phyloP scores from a whole-genome alignment of 257 asterid genomes.

The Capsicum baccatum region DNA sequence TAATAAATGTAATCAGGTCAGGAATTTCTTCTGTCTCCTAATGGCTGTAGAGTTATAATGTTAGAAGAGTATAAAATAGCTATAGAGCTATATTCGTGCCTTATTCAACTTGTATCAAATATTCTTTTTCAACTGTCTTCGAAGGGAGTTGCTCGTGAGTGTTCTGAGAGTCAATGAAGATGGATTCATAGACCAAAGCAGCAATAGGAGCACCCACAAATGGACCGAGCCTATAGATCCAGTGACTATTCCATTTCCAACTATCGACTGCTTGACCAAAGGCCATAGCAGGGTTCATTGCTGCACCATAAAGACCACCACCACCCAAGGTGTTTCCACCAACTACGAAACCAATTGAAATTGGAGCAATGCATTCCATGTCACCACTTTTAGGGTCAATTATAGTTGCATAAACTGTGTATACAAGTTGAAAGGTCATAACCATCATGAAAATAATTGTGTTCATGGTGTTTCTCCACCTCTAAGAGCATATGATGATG shows the following conservation, averaged over 20 bases:
- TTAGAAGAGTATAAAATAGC: too few species aligned
- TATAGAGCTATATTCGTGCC: too few species aligned
- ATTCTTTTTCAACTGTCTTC: too few species aligned
- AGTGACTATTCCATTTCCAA: slow-evolving; percentile 60
- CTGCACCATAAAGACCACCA: slow-evolving; percentile 71
- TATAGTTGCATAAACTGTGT: too few species aligned
- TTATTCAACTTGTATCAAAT: not conserved
- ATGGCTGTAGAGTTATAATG: too few species aligned
- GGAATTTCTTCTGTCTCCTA: too few species aligned
- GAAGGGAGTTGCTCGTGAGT: too few species aligned
- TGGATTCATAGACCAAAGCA: slow-evolving; percentile 58
- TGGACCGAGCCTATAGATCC: slow-evolving; percentile 60
- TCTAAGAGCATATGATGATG: slow-evolving; percentile 64
- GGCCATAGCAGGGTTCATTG: slow-evolving; percentile 87
- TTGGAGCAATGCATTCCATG: too few species aligned
- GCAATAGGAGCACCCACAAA: slow-evolving; percentile 67
- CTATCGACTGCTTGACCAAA: slow-evolving; percentile 81
- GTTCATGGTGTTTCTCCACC: slow-evolving; percentile 54
- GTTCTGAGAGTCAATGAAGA: slow-evolving; percentile 36
- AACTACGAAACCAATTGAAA: slow-evolving; percentile 47
- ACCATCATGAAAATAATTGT: slow-evolving; percentile 71
- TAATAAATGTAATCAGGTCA: too few species aligned
- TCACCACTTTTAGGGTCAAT: too few species aligned
- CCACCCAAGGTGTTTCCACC: slow-evolving; percentile 83
- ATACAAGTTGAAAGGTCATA: slow-evolving; percentile 51